Evolutionary conservation across 768 basidiomycete genomes (phyloP), one percentile per base, ranked within the genome.

Genomic region (Tylopilus sp.): DNA sequence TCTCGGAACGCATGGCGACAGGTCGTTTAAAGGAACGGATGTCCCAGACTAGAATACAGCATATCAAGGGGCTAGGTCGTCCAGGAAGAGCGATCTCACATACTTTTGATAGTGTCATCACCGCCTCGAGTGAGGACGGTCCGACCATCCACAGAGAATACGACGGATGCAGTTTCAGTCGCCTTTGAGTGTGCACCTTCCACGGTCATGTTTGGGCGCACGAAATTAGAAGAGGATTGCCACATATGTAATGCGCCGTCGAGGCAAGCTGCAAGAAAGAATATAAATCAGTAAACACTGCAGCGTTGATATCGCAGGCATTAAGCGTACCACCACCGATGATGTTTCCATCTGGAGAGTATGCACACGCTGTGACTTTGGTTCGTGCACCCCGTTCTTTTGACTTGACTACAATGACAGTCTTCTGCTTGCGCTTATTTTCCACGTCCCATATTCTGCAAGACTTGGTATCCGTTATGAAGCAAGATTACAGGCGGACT

Each of bases 171-270:
- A 2, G 87, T 92, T 63, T 94, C 92, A 1, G 86, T 89, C 33
- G 82, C 84, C 71, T 92, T 97, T 29, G 72, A 72, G 67, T 98
- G 97, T 6, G 96, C 96, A 33, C 81, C 85, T 66, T 98, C 94
- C 42, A 89, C 80, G 5, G 84, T 81, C 77, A 88, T 80, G 62
- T 86, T 91, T 16, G 97, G 95, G 58, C 97, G 77, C 31, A 94
- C 92, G 69, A 95, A 94, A 73, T 98, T 99, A 26, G 92, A 90
- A 40, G 77, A 87, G 19, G 92, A 81, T 60, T 90, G 84, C 96
- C 96, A 99, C 71, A 98, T 78, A 66, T 98, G 92, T 51, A 98
- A 63, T 11, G 93, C 86, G 4, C 97, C 97, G 69, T 99, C 97
- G 56, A 88, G 68, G 64, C 93, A 94, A 17, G 85, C 94, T 97